Conservation (phyloP, 2,329 filamentous ascomycete species). For the Graphilbum ipis-grandicollis region DNA sequence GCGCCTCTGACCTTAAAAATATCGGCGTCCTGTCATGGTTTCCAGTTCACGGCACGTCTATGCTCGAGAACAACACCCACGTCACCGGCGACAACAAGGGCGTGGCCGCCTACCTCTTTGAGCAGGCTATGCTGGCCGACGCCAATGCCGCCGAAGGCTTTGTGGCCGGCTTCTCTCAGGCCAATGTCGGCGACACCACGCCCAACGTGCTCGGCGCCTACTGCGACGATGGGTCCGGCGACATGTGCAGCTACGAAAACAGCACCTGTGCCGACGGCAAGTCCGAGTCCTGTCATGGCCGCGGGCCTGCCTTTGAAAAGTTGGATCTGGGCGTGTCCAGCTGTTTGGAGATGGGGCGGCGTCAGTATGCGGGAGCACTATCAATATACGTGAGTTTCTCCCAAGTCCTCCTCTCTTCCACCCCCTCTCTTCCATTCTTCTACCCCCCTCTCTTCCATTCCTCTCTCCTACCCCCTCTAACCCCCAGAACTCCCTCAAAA, state of each 20-base stretch:
- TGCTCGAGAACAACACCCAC: conserved; percentile 82
- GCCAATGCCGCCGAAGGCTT: conserved; percentile 46
- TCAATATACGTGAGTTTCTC: conserved; percentile 18
- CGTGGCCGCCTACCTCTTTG: conserved; percentile 72
- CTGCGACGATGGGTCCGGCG: conserved; percentile 69
- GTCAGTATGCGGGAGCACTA: conserved; percentile 48
- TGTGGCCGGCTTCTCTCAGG: conserved; percentile 82
- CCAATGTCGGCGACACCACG: conserved; percentile 79
- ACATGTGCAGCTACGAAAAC: conserved; percentile 58
- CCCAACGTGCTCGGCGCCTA: conserved; percentile 78
- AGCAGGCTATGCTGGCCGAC: conserved; percentile 44
- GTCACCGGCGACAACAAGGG: conserved; percentile 95
- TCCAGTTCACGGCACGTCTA: conserved; percentile 77
- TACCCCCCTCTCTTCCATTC: background rate
- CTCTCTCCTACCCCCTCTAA: background rate
- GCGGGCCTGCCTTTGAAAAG: conserved; percentile 50
- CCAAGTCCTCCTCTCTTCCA: background rate
- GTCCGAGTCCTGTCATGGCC: conserved; percentile 54
- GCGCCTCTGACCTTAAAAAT: conserved; percentile 56
- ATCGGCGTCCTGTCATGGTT: conserved; percentile 82
- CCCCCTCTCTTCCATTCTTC: background rate
- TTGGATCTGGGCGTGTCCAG: conserved; percentile 57
- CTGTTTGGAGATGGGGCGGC: conserved; percentile 57
- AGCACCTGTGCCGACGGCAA: conserved; percentile 64
- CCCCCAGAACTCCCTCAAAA: background rate